These are phyloP conservation scores for Lodderomyces oxycetoniae DNA, from an alignment of 1,139 yeast species.

Conservation along the genomic window DNA sequence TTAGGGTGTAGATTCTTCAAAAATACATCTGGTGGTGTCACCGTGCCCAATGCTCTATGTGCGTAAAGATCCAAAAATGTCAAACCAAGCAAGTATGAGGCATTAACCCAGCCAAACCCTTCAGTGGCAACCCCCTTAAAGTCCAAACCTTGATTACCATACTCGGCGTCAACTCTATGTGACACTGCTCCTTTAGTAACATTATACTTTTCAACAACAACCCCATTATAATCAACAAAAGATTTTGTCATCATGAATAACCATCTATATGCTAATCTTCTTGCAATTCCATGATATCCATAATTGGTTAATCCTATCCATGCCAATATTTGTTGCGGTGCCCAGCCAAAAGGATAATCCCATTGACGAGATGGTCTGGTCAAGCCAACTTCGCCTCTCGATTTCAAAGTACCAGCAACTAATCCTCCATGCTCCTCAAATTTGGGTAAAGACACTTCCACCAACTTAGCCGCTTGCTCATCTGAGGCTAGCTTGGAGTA, in stretches of 20 bases:
- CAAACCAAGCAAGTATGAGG: slow-evolving; percentile 75
- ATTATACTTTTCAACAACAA: slow-evolving; percentile 93
- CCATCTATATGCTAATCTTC: slow-evolving; percentile 84
- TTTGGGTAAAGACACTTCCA: slow-evolving; percentile 56
- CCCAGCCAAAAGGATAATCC: slow-evolving; percentile 99
- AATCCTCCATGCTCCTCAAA: slow-evolving; percentile 88
- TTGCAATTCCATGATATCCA: slow-evolving; percentile 62
- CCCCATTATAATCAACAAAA: slow-evolving; percentile 91
- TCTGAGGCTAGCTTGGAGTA: slow-evolving; percentile 76
- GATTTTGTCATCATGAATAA: slow-evolving; percentile 83
- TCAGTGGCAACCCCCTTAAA: slow-evolving; percentile 93
- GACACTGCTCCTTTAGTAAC: slow-evolving; percentile 82
- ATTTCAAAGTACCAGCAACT: slow-evolving; percentile 75
- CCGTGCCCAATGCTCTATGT: slow-evolving; percentile 72
- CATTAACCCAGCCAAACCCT: slow-evolving; percentile 97
- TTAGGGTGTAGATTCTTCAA: slow-evolving; percentile 46
- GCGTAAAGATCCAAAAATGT: slow-evolving; percentile 66
- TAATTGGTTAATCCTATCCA: slow-evolving; percentile 84
- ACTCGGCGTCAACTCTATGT: slow-evolving; percentile 91
- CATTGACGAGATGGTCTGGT: slow-evolving; percentile 87
- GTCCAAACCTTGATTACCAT: slow-evolving; percentile 93
- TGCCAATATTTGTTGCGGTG: slow-evolving; percentile 93
- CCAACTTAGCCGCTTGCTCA: slow-evolving; percentile 68
- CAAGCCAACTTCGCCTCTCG: slow-evolving; percentile 69
- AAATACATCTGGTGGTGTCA: slow-evolving; percentile 74